Evolutionary conservation across 495 filamentous ascomycete species (phyloP), one percentile per base, ranked within the genome.

Genomic region (Tuber indicum): DNA sequence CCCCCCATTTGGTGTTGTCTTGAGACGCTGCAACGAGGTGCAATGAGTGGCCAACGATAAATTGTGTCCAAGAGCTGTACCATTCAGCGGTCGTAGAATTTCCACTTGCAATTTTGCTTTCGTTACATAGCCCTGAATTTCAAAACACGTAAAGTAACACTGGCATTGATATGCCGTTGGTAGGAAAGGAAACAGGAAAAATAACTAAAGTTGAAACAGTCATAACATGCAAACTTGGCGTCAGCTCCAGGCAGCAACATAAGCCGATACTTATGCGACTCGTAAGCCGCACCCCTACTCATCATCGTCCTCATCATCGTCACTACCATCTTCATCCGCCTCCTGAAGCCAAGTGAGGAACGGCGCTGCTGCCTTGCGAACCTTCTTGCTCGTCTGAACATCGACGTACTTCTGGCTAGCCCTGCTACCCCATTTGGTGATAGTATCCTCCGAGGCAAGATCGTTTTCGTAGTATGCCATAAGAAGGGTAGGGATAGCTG

Each of bases 371-470:
- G 92, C 90, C 88, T 97, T 96, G 88, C 94, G 92, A 81, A 98
- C 92, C 88, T 97, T 97, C 88, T 93, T 95, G 87, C 93, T 97
- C 76, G 90, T 95, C 69, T 90, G 79, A 49, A 95, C 83, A 81
- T 98, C 96, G 83, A 97, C 93, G 84, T 97, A 98, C 85, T 97
- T 97, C 90, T 96, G 97, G 89, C 93, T 97, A 46, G 94, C 93
- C 88, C 95, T 96, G 81, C 89, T 87, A 75, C 94, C 93, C 96
- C 96, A 99, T 74, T 91, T 91, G 86, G 91, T 94, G 84, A 97
- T 88, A 43, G 93, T 89, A 72, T 95, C 93, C 87, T 99, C 96
- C 49, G 88, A 89, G 78, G 96, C 85, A 72, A 99, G 88, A 75
- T 98, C 95, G 76, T 93, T 87, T 86, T 97, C 88, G 85, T 97